Evolutionary conservation across 306 rosid species (phyloP).

Genomic region (Astragalus glycyphyllos): DNA sequence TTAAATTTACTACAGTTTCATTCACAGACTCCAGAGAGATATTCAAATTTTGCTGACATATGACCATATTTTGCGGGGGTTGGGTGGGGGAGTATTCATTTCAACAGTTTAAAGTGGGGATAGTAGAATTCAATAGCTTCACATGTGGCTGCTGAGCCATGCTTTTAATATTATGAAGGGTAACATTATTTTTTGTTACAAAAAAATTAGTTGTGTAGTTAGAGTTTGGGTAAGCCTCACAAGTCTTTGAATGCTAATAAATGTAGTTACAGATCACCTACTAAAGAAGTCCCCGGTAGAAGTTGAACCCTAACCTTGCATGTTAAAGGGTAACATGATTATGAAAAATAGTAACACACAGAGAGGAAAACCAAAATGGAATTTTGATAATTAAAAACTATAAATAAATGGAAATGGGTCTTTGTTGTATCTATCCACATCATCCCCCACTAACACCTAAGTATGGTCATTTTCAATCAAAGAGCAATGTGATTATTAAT

Average conservation of each 20-base stretch:
- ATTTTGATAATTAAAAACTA: neutral
- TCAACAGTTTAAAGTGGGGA: slow-evolving; percentile 7
- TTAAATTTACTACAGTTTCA: neutral
- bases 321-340: slow-evolving; percentile 29
- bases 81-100: slow-evolving; percentile 34
- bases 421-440: slow-evolving; percentile 21
- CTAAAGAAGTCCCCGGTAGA: too few relatives aligned
- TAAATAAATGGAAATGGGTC: neutral
- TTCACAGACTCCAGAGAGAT: neutral
- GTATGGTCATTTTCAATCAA: slow-evolving; percentile 33
- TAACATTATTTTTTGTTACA: too few relatives aligned
- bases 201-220: too few relatives aligned
- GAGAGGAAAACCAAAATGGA: neutral
- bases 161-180: too few relatives aligned
- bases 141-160: slow-evolving; percentile 41
- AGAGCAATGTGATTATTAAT: slow-evolving; percentile 2
- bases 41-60: neutral
- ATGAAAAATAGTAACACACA: neutral
- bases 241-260: too few relatives aligned
- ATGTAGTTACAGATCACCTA: too few relatives aligned
- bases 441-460: slow-evolving; percentile 36
- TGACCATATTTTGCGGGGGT: neutral
- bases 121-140: slow-evolving; percentile 35
- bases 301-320: too few relatives aligned
- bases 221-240: too few relatives aligned